These are phyloP conservation scores for Quercus lobata DNA, from an alignment of 331 rosid genomes.

Conservation along the genomic window DNA sequence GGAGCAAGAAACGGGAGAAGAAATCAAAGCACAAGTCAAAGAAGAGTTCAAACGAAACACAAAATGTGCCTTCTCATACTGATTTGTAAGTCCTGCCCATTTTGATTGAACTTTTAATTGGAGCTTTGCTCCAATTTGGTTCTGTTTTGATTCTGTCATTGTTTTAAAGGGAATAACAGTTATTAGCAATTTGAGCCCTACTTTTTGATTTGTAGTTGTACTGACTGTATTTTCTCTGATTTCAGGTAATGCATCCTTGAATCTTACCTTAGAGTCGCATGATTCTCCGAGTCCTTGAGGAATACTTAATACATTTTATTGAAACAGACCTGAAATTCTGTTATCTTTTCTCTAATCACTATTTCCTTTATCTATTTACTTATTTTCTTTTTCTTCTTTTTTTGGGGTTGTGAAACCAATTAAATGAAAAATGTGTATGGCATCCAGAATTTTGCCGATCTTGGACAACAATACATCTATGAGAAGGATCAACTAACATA, in stretches of 20 bases:
- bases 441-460: neutral
- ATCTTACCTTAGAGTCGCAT: neutral
- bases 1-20: constrained; percentile 88
- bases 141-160: neutral
- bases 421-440: neutral
- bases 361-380: neutral
- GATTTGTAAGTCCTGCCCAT: constrained; percentile 23
- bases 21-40: constrained; percentile 90
- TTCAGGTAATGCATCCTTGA: neutral
- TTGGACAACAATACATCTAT: neutral
- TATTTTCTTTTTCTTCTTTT: no score
- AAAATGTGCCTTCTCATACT: constrained; percentile 18
- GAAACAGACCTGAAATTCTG: neutral
- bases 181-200: no score
- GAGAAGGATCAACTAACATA: neutral
- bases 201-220: neutral
- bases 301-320: neutral
- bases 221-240: neutral
- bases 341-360: neutral
- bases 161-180: neutral
- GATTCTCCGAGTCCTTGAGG: neutral
- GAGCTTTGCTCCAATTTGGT: neutral
- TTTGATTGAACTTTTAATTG: neutral
- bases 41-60: constrained; percentile 58
- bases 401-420: no score